These are phyloP conservation scores for Blastobotrys indianensis DNA, from an alignment of 1,139 yeast species.

Conservation along the genomic window DNA sequence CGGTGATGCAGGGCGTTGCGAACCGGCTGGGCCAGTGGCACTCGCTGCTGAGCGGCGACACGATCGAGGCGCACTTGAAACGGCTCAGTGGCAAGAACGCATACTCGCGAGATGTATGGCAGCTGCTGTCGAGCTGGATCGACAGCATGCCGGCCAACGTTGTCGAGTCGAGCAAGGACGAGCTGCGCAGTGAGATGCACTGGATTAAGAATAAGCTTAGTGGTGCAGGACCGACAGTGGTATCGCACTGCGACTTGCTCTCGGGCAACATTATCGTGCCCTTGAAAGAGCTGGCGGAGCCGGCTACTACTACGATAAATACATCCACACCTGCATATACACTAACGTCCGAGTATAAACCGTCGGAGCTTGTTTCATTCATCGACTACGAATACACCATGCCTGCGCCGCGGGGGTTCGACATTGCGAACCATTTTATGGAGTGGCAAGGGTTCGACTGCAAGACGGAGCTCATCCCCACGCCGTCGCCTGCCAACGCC, in stretches of 20 bases:
- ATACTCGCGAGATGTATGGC: slow-evolving; percentile 46
- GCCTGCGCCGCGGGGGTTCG: slow-evolving; percentile 77
- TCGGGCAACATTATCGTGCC: slow-evolving; percentile 70
- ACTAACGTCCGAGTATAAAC: slow-evolving; percentile 31
- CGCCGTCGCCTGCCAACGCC: slow-evolving; percentile 42
- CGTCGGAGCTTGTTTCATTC: slow-evolving; percentile 44
- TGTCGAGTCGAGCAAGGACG: slow-evolving; percentile 20
- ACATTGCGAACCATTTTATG: slow-evolving; percentile 77
- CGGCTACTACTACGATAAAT: neutral
- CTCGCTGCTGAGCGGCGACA: slow-evolving; percentile 37
- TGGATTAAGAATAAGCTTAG: slow-evolving; percentile 49
- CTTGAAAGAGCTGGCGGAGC: neutral
- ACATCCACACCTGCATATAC: neutral
- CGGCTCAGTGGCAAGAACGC: slow-evolving; percentile 5
- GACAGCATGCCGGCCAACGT: slow-evolving; percentile 45
- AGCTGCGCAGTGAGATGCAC: slow-evolving; percentile 46
- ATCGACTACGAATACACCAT: slow-evolving; percentile 80
- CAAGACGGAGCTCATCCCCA: slow-evolving; percentile 54
- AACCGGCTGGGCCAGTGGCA: slow-evolving; percentile 73
- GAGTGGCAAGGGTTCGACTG: slow-evolving; percentile 88
- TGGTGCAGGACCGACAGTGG: slow-evolving; percentile 39
- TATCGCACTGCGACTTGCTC: slow-evolving; percentile 66
- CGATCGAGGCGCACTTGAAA: slow-evolving; percentile 47
- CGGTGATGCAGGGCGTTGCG: slow-evolving; percentile 54
- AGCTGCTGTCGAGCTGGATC: slow-evolving; percentile 57